phyloP scores from a whole-genome alignment of 2,329 filamentous ascomycete species.

The Fusarium nisikadoi region DNA sequence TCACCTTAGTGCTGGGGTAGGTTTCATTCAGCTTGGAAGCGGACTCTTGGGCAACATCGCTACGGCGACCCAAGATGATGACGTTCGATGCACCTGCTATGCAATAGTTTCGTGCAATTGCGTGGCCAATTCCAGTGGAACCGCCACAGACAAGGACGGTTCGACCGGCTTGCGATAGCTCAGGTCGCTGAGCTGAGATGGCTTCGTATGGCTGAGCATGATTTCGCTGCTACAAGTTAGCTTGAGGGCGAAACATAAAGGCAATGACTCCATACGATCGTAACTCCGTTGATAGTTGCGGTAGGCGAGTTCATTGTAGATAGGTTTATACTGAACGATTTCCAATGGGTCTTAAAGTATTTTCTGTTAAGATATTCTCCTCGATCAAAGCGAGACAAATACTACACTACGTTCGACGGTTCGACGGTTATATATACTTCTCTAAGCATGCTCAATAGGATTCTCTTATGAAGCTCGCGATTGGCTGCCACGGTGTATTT shows the following conservation, averaged over 20 bases:
- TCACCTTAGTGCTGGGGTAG: slow-evolving; percentile 7
- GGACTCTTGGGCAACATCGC: slow-evolving; percentile 9
- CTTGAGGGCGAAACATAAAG: fast-evolving
- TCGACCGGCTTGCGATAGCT: slow-evolving; percentile 54
- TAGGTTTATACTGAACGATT: not conserved
- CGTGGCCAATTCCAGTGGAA: slow-evolving; percentile 72
- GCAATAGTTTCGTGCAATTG: slow-evolving; percentile 68
- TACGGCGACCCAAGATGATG: slow-evolving; percentile 49
- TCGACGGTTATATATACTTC: not conserved
- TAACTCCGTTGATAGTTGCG: slow-evolving; percentile 8
- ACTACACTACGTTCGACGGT: fast-evolving
- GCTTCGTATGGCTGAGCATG: slow-evolving; percentile 51
- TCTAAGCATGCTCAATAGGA: too few species aligned
- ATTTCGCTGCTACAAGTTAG: slow-evolving; percentile 3
- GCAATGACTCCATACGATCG: not conserved
- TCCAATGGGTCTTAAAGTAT: fast-evolving
- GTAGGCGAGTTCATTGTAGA: slow-evolving; percentile 1
- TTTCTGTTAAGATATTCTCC: too few species aligned
- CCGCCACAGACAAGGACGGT: slow-evolving; percentile 75
- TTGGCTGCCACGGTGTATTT: not conserved
- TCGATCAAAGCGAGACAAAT: too few species aligned
- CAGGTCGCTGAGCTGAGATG: slow-evolving; percentile 51
- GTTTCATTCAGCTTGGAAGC: slow-evolving; percentile 12
- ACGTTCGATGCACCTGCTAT: slow-evolving; percentile 52
- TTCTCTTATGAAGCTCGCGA: not conserved